Percentiles rank a stretch among this genome's conserved stretches.
phyloP scores from a whole-genome alignment of 2,329 filamentous ascomycete genomes.

The Fusarium zealandicum region DNA sequence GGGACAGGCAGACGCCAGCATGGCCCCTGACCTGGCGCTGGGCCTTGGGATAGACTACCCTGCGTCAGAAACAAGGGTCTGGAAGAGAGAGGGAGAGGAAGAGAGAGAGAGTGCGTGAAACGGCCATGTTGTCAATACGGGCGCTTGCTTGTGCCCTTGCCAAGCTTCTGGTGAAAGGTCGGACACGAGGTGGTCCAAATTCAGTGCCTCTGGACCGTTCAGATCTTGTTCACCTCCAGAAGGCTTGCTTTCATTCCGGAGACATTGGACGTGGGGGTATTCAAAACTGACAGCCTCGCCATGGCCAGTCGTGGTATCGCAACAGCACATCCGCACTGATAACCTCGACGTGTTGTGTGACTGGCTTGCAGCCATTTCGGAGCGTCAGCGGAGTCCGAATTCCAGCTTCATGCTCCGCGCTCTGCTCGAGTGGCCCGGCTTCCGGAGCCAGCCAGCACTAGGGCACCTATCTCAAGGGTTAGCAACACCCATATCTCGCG shows the following conservation, averaged over 20 bases:
- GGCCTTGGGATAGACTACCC: neutral
- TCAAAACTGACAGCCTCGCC: constrained; percentile 1
- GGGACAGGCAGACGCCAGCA: neutral
- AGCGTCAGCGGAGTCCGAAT: neutral
- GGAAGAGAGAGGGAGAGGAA: neutral
- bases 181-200: constrained; percentile 9
- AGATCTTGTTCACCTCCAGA: no score
- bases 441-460: constrained; percentile 17
- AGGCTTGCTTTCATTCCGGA: neutral
- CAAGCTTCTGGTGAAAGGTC: neutral
- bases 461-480: neutral
- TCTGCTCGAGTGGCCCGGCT: constrained; percentile 7
- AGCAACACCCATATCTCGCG: neutral
- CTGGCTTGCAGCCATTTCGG: neutral
- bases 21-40: neutral
- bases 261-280: neutral
- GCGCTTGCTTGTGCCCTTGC: neutral
- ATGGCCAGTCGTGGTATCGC: constrained; percentile 12
- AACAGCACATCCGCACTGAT: constrained; percentile 3
- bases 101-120: constrained; percentile 19
- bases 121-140: constrained; percentile 9
- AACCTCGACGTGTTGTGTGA: neutral
- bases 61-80: constrained; percentile 12
- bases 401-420: constrained; percentile 3
- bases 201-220: neutral